Evolutionary conservation across 306 rosid species (phyloP).

Genomic region (Acacia crassicarpa): DNA sequence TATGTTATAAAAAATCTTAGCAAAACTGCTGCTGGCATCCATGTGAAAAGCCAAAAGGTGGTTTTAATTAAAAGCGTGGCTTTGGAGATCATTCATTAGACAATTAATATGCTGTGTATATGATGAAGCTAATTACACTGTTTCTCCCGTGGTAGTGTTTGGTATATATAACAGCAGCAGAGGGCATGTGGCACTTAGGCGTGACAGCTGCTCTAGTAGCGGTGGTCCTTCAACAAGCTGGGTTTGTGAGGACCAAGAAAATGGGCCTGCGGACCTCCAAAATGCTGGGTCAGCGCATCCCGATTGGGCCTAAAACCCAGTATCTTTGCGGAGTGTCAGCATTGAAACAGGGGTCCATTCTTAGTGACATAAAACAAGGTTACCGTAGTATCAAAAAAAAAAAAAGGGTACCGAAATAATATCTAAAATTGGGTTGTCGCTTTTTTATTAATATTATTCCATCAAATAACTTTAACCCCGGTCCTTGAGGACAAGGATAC

Average conservation of each 20-base stretch:
- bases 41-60: slow-evolving; percentile 17
- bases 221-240: neutral
- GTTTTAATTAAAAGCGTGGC: slow-evolving; percentile 53
- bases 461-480: too few species aligned
- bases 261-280: neutral
- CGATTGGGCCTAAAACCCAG: neutral
- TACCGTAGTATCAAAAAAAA: too few species aligned
- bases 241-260: neutral
- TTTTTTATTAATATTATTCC: neutral
- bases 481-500: neutral
- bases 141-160: neutral
- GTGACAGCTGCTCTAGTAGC: neutral
- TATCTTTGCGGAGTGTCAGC: neutral
- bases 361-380: neutral
- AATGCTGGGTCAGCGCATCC: neutral
- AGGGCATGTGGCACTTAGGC: neutral
- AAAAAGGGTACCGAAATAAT: neutral
- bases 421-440: neutral
- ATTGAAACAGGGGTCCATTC: neutral
- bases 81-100: slow-evolving; percentile 53
- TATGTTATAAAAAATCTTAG: slow-evolving; percentile 40
- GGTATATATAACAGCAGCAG: too few species aligned
- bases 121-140: slow-evolving; percentile 50
- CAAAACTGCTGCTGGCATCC: slow-evolving; percentile 49
- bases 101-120: slow-evolving; percentile 28